Evolutionary conservation across 257 asterid genomes (phyloP).

Genomic region (Eucommia ulmoides): DNA sequence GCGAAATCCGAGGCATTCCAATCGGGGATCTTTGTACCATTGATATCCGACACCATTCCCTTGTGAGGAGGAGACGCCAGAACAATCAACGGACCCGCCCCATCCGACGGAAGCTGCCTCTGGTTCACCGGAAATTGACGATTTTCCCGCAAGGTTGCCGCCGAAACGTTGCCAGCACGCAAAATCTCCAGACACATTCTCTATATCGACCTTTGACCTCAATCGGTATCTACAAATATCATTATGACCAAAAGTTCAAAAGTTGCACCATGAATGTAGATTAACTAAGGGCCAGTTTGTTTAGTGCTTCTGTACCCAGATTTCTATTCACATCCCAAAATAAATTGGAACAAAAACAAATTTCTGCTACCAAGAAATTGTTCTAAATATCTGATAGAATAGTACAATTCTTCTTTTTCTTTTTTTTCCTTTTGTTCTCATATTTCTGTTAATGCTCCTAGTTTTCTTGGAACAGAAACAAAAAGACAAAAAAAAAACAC

Average conservation of each 20-base stretch:
- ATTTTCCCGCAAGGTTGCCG: constrained; percentile 20
- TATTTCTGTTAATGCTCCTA: too few species aligned
- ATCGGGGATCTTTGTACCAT: constrained; percentile 83
- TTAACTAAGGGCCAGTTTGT: too few species aligned
- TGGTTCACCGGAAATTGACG: constrained; percentile 35
- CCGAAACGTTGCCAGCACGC: constrained; percentile 92
- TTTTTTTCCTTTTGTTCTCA: too few species aligned
- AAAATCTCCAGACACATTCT: constrained; percentile 45
- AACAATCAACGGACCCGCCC: constrained; percentile 54
- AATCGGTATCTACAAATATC: constrained; percentile 52
- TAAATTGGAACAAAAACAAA: too few species aligned
- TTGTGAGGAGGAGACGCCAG: constrained; percentile 51
- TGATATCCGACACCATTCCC: constrained; percentile 55
- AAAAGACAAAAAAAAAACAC: too few species aligned
- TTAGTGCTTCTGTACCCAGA: too few species aligned
- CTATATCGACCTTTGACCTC: constrained; percentile 86
- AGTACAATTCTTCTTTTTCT: too few species aligned
- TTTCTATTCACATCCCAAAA: too few species aligned
- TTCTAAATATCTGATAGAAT: too few species aligned
- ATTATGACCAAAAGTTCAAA: constrained; percentile 2
- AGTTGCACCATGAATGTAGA: too few species aligned
- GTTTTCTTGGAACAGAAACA: too few species aligned
- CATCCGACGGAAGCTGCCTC: constrained; percentile 62
- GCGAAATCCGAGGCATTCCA: constrained; percentile 77
- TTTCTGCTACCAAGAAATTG: too few species aligned